Base-by-base conservation (phyloP, 2,329 filamentous ascomycete genomes). In the Cytospora paraplurivora region DNA sequence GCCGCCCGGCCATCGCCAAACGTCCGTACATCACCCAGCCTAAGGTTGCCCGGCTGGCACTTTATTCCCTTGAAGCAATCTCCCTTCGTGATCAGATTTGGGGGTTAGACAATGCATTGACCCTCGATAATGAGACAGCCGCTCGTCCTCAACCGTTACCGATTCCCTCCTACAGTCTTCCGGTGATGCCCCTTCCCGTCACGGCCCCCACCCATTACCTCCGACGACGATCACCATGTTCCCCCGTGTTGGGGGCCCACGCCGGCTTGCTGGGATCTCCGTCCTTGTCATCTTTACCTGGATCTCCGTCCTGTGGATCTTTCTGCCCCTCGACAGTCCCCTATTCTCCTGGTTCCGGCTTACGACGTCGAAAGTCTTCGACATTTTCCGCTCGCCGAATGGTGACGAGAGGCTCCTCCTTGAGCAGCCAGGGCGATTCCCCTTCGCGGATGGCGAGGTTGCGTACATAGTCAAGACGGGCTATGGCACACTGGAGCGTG, bases 381-480 rank as follows among this genome's bases (percentile, higher is more conserved):
- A 74, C 58, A 63, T 69, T 32, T 62, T 78, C 17, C 72, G 71
- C 34, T 68, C 68, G 32, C 67, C 71, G 8, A 62, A 69, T 41
- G 67, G 70, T 15, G 68, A 72, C 69, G 79, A 82, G 62, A 75
- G 76, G 35, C 81, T 79, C 76, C 72, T 83, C 19, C 74, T 73
- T 67, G 67, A 71, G 67, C 67, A 73, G 57, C 75, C 75, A n/a
- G 67, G 66, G n/a, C 77, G 78, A 61, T 76, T 78, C 4, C 72
- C 84, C 62, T 76, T 82, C 62, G 71, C 80, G 41, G 72, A 73
- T 58, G 73, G 73, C 44, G 82, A 85, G 61, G 76, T 84, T 8
- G 81, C 78, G 37, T 76, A 82, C 66, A 76, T 85, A 56, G 72
- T 85, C 67, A 85, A 85, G 73, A 85, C 82, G 5, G 83, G 83